Base-by-base conservation (phyloP, 1,139 yeast species). In the Candida glucosophila region DNA sequence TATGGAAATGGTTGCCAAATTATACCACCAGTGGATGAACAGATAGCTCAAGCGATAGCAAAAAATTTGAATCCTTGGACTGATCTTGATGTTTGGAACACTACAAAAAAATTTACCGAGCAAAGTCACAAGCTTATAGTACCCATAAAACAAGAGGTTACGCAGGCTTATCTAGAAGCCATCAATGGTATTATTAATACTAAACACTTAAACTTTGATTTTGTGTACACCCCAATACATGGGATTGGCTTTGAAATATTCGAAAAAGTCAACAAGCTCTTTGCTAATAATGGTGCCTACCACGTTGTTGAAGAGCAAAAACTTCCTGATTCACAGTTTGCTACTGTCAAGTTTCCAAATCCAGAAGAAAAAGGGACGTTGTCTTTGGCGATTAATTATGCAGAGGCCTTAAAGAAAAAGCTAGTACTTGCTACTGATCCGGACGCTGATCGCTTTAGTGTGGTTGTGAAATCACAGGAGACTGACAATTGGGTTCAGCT, bases 361-460 rank as follows among this genome's bases (percentile, higher is more conserved):
- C 98, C 98, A 0, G 98, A 90, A 51, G 98, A 90, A 44, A 72
- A 74, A 34, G 96, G 96, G 2, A 97, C 97, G 0, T 58, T 90
- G 32, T 80, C 76, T 36, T 44, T 78, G 27, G 90, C 95, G 0
- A 77, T 77, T 16, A 32, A 48, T 10, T 48, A 55, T 2, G 90
- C 86, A 1, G 62, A 67, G n/a, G 43, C 41, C 2, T 36, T 44
- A 11, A 66, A 60, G 0, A 48, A 69, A 17, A 47, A 56, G 5
- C 48, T 86, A 22, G 90, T 88, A 2, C 41, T 90, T 5, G 95
- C 96, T 2, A 88, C 79, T 47, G 98, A 90, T 44, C 97, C 98
- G 0, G 97, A 90, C 52, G 98, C 97, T 1, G 98, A 90, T 49
- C 62, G 98, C 32, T 88, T 88, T 48, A 76, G 85, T 22, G 81